A percentile compares a stretch with the other conserved stretches of the same genome.
phyloP scores from a whole-genome alignment of 495 filamentous ascomycete genomes.

The Lineolata rhizophorae region DNA sequence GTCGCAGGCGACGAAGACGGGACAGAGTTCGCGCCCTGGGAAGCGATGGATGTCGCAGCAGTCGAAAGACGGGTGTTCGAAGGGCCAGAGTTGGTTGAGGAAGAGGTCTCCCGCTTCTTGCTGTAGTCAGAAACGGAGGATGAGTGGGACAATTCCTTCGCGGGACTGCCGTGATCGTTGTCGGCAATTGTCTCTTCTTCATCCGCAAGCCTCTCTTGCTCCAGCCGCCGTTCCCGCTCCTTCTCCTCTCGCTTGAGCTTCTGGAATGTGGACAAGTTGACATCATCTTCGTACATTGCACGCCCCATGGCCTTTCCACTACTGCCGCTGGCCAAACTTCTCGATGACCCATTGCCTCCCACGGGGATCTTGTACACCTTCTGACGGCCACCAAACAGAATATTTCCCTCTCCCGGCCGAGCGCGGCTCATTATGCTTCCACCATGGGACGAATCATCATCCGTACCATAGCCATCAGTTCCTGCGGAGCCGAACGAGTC shows the following conservation, averaged over 20 bases:
- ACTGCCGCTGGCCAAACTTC: slow-evolving; percentile 17
- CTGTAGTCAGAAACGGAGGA: slow-evolving; percentile 39
- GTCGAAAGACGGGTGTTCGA: slow-evolving; percentile 57
- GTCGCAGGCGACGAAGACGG: slow-evolving; percentile 7
- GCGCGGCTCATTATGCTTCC: slow-evolving; percentile 64
- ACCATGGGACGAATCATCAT: slow-evolving; percentile 36
- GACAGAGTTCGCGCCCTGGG: slow-evolving; percentile 34
- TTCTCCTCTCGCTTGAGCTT: slow-evolving; percentile 39
- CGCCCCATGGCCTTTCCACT: slow-evolving; percentile 31
- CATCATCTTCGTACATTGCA: slow-evolving; percentile 67
- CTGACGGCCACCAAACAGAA: slow-evolving; percentile 84
- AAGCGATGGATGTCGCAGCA: slow-evolving; percentile 80
- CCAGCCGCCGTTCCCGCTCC: slow-evolving; percentile 12
- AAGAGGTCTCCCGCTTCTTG: slow-evolving; percentile 61
- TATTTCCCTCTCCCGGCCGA: slow-evolving; percentile 79
- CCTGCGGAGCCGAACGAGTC: slow-evolving; percentile 31
- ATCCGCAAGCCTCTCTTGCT: slow-evolving; percentile 20
- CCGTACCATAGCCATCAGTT: slow-evolving; percentile 42
- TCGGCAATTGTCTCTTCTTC: slow-evolving; percentile 21
- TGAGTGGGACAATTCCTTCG: slow-evolving; percentile 22
- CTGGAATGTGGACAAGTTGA: slow-evolving; percentile 62
- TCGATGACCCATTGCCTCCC: slow-evolving; percentile 23
- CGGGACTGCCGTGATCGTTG: slow-evolving; percentile 14
- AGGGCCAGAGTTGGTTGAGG: slow-evolving; percentile 62
- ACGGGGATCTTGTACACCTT: slow-evolving; percentile 82